Evolutionary conservation across 192 early-diverging fungal genomes (phyloP).

Genomic region (Coemansia sp.): DNA sequence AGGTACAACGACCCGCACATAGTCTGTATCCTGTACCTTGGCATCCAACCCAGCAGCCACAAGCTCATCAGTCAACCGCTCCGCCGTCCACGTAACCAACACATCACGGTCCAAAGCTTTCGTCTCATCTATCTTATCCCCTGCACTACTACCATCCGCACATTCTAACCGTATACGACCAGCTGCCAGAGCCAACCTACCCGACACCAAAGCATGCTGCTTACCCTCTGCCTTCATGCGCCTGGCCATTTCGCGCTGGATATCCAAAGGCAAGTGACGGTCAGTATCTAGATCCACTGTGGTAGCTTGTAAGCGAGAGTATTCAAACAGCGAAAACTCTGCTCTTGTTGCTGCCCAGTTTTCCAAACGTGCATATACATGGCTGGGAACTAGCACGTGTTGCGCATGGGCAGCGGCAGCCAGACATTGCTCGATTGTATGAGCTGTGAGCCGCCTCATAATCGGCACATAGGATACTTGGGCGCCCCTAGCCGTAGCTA

Average conservation of each 20-base stretch:
- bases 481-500: constrained; percentile 11
- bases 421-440: constrained; percentile 34
- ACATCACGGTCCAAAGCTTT: not conserved
- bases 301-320: constrained; percentile 38
- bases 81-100: constrained; percentile 35
- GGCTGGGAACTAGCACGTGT: constrained; percentile 45
- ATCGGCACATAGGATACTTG: constrained; percentile 37
- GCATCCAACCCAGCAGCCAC: constrained; percentile 35
- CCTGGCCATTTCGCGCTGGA: constrained; percentile 39
- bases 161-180: constrained; percentile 37
- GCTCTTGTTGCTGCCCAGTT: constrained; percentile 4
- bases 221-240: constrained; percentile 27
- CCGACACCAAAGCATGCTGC: constrained; percentile 38
- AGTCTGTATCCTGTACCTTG: constrained; percentile 1
- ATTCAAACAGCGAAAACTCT: constrained; percentile 37
- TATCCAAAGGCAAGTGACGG: constrained; percentile 41
- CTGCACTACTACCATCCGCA: not conserved
- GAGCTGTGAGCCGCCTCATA: constrained; percentile 26
- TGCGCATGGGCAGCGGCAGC: constrained; percentile 24
- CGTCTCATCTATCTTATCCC: not conserved
- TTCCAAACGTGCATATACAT: constrained; percentile 24
- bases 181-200: constrained; percentile 25
- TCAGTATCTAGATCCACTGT: constrained; percentile 41
- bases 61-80: constrained; percentile 38
- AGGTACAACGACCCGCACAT: constrained; percentile 24